Base-by-base conservation (phyloP, 2,329 filamentous ascomycete species). In the Penicillium sp. region DNA sequence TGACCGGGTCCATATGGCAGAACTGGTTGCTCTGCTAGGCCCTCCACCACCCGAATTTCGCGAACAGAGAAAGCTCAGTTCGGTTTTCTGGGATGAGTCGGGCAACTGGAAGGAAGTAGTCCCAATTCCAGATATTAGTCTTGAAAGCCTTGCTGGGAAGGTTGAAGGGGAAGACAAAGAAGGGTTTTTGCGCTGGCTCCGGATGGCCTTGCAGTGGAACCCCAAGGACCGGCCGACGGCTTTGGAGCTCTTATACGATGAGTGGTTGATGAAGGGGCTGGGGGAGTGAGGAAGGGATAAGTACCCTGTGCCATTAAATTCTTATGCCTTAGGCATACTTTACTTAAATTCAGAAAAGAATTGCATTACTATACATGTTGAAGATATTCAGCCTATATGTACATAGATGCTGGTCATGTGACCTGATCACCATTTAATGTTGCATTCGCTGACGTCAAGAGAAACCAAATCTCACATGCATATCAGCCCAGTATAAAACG, bases 151-250 rank as follows among this genome's bases (percentile, higher is more conserved):
- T 10, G 42, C 62, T 31, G 54, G 39, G 20, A 53, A 54, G n/a
- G 50, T 67, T 13, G 15, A 54, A 24, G 61, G 60, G 9, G 54
- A 62, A 23, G 57, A 66, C 37, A 60, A 56, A 32, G 55, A 56
- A 3, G 44, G 52, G 24, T 61, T 67, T 46, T 46, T 67, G 15
- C 32, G 42, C 1, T 61, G 65, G 37, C 47, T 67, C 32, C 54
- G 62, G 23, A 61, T 55, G 47, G 63, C 65, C 42, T 44, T 67
- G 47, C 52, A 56, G 31, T 68, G 66, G 67, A 47, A 51, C 23
- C 54, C 56, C 3, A 46, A 49, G 20, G 57, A 64, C 18, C 31
- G 64, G 13, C 59, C 62, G 5, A 23, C 20, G 20, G 20, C 2
- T 23, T 23, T 23, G 20, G 20, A 23, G 3, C 20, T 23, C 20